phyloP scores from a whole-genome alignment of 345 rosid species.

The Gossypium australe region DNA sequence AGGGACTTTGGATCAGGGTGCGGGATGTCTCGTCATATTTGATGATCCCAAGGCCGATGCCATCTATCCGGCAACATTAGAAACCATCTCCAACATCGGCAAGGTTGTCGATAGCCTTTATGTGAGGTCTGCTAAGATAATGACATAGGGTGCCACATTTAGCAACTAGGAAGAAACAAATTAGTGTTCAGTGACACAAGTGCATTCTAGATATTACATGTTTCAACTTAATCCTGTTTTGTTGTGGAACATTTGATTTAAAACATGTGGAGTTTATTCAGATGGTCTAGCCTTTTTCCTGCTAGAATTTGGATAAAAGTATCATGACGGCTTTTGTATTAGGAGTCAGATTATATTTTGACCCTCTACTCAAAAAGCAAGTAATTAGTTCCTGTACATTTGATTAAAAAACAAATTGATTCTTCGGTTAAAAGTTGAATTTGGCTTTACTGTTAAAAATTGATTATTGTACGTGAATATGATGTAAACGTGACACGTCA shows the following conservation, averaged over 20 bases:
- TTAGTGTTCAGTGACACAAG: background rate
- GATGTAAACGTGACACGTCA: no score
- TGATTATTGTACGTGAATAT: no score
- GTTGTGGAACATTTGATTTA: background rate
- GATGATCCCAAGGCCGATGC: constrained; percentile 87
- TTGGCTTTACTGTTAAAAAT: no score
- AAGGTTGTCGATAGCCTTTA: constrained; percentile 97
- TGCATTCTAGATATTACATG: background rate
- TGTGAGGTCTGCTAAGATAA: constrained; percentile 91
- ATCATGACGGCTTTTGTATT: background rate
- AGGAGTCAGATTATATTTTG: background rate
- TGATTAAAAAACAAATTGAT: no score
- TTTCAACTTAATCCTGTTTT: background rate
- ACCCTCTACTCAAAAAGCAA: no score
- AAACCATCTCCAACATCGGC: constrained; percentile 81
- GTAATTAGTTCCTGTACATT: no score
- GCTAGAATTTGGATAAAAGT: background rate
- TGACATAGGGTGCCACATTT: constrained; percentile 32
- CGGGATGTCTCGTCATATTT: constrained; percentile 95
- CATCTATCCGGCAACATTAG: constrained; percentile 77
- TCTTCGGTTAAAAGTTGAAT: no score
- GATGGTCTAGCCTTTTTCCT: background rate
- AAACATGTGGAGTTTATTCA: background rate
- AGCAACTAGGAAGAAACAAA: background rate
- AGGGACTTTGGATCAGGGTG: constrained; percentile 93